Conservation (phyloP, 1,139 yeast species). For the Scheffersomyces insectosa region DNA sequence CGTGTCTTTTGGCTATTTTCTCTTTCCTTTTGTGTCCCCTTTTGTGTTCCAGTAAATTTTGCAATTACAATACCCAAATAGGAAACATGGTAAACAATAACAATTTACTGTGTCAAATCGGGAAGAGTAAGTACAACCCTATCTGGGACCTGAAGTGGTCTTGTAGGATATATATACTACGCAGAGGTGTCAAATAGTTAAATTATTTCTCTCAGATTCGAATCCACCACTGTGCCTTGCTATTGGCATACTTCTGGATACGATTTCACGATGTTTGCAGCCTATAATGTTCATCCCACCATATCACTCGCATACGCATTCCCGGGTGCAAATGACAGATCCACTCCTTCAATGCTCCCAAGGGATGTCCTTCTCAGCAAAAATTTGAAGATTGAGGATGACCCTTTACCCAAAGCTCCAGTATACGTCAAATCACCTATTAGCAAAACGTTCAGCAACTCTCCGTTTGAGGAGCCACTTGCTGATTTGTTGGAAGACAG, state of each 20-base stretch:
- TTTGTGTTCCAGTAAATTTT: not conserved
- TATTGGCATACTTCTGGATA: not conserved
- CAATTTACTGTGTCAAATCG: no score
- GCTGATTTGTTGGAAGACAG: constrained; percentile 26
- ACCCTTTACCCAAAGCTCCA: constrained; percentile 16
- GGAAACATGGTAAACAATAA: not conserved
- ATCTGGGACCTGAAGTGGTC: no score
- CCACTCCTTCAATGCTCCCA: constrained; percentile 7
- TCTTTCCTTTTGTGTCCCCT: no score
- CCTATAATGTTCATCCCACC: not conserved
- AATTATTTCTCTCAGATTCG: no score
- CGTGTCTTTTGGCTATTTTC: no score
- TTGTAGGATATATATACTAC: no score
- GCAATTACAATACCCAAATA: not conserved
- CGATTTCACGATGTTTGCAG: not conserved
- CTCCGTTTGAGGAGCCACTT: constrained; percentile 27
- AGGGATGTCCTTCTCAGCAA: constrained; percentile 22
- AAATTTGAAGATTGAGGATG: constrained; percentile 24
- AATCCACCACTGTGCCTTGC: not conserved
- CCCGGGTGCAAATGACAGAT: constrained; percentile 12
- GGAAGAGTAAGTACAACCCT: no score
- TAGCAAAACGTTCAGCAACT: constrained; percentile 10
- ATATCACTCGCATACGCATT: constrained; percentile 21
- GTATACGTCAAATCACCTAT: constrained; percentile 12
- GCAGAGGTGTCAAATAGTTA: no score